These are phyloP conservation scores for Pneumocystis oryctolagi DNA, from an alignment of 1,139 yeast genomes.

Conservation along the genomic window DNA sequence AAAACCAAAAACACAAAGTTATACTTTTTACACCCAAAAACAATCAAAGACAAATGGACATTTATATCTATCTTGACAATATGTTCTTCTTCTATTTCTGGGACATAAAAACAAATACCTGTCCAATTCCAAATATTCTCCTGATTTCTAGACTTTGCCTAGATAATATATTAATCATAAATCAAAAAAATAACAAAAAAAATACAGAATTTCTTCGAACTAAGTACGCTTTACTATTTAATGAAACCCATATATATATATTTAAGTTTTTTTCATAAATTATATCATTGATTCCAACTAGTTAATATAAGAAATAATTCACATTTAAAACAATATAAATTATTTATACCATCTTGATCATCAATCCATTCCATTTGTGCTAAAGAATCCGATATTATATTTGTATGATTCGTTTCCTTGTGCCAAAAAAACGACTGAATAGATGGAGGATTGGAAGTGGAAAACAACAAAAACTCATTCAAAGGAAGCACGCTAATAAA, in stretches of 20 bases:
- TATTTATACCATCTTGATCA: conserved; percentile 18
- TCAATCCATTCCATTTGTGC: conserved; percentile 21
- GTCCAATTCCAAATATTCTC: background rate
- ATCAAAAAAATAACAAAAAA: conserved; percentile 14
- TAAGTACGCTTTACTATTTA: conserved; percentile 11
- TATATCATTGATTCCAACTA: conserved; percentile 9
- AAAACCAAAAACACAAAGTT: background rate
- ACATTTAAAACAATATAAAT: conserved; percentile 15
- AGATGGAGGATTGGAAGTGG: conserved; percentile 22
- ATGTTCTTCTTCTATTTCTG: conserved; percentile 8
- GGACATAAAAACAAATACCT: conserved; percentile 17
- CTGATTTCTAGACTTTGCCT: conserved; percentile 8
- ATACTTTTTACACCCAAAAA: conserved; percentile 22
- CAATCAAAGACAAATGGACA: conserved; percentile 25
- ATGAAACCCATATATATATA: conserved; percentile 15
- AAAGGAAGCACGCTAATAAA: conserved; percentile 18
- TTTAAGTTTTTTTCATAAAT: conserved; percentile 15
- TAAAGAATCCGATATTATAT: conserved; percentile 16
- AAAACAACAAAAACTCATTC: conserved; percentile 22
- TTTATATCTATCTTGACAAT: conserved; percentile 23
- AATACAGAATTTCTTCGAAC: conserved; percentile 9
- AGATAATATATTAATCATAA: background rate
- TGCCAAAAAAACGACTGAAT: conserved; percentile 22
- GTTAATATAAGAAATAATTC: conserved; percentile 4
- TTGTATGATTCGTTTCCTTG: conserved; percentile 12